phyloP scores from a whole-genome alignment of 768 basidiomycete genomes.

The Mycena albidolilacea region DNA sequence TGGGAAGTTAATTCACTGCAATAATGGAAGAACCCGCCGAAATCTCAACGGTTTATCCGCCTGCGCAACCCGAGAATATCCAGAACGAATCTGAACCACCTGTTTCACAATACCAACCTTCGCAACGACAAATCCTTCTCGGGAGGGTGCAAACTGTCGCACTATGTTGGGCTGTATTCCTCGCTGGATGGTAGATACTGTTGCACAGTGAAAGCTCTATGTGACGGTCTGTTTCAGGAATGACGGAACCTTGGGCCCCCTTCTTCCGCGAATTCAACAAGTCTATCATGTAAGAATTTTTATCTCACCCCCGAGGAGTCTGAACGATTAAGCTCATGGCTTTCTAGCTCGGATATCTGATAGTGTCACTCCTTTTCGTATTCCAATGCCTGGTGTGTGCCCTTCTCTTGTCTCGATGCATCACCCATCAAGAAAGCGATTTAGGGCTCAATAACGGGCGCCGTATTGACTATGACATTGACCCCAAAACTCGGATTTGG shows the following conservation, averaged over 20 bases:
- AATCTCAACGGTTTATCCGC: neutral
- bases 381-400: conserved; percentile 47
- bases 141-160: conserved; percentile 25
- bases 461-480: conserved; percentile 63
- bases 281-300: conserved; percentile 33
- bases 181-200: conserved; percentile 29
- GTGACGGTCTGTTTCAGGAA: conserved; percentile 19
- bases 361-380: conserved; percentile 69
- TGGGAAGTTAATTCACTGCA: neutral
- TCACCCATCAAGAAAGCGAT: neutral
- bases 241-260: conserved; percentile 36
- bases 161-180: conserved; percentile 33
- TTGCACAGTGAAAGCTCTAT: neutral
- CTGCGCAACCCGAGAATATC: neutral
- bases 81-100: neutral
- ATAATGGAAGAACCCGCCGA: conserved; percentile 6
- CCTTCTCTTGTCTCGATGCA: neutral
- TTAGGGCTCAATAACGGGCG: conserved; percentile 66
- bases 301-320: neutral
- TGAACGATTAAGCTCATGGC: neutral
- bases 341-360: conserved; percentile 58
- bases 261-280: conserved; percentile 40
- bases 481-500: conserved; percentile 65
- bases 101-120: conserved; percentile 12
- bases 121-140: conserved; percentile 21